Evolutionary conservation across 306 rosid genomes (phyloP), one percentile per base, ranked within the genome.

Genomic region (Calophaca sinica): DNA sequence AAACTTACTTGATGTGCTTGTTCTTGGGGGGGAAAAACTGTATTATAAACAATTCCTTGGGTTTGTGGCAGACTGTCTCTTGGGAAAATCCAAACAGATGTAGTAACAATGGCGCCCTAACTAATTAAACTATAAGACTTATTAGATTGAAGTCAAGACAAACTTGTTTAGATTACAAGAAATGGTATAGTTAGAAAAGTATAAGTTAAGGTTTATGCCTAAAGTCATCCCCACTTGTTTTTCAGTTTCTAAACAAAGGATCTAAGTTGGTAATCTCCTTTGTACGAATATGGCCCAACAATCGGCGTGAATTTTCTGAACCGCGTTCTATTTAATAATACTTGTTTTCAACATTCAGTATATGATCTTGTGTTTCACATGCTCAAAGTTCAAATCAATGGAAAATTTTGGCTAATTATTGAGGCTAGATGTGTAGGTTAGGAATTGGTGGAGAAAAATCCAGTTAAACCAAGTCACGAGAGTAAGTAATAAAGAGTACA

Each of bases 11-110:
- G 75, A 62, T 72, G 74, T 76, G 57, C 51, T 49, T 49, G 13
- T 62, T 68, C 49, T 67, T 68, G 26, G 26, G 26, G 26, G 26
- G 26, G 26, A 1, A 1, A 1, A 1, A 20, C 26, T 20, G 26
- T 20, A 20, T 20, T 0, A 20, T 20, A 20, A 81, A 84, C 62
- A 58, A 62, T 73, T 39, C 76, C 79, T 72, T 70, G 74, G 77
- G 49, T 42, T 76, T 82, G 48, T 78, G 82, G 79, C 67, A 64
- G 44, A 45, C 81, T 81, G 86, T 68, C 84, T 64, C 77, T 78
- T 83, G 83, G 78, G 73, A 72, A 83, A 77, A 72, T 81, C 86
- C 86, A 83, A 72, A 78, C 35, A 77, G 68, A 14, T 57, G 51
- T 9, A 67, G 29, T 20, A 65, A 50, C 49, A 72, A 63, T 77